These are phyloP conservation scores for Penicillium dipodomyicola DNA, from an alignment of 495 filamentous ascomycete species.

Conservation along the genomic window DNA sequence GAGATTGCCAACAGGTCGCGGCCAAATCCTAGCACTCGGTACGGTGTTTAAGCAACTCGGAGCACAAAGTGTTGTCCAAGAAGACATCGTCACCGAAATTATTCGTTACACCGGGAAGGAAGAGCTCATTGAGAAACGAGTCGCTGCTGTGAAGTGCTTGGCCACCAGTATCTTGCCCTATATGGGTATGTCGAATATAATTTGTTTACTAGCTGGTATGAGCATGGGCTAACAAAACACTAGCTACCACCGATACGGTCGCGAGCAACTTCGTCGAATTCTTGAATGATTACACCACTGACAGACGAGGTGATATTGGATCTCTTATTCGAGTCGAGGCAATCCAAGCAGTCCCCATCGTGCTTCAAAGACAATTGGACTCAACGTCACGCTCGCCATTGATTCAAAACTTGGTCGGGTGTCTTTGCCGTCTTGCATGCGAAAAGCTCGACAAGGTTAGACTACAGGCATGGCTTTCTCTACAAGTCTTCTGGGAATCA, in stretches of 20 bases:
- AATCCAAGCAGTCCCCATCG: conserved; percentile 55
- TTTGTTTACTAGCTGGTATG: background rate
- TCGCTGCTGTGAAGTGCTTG: conserved; percentile 60
- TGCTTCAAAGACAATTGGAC: conserved; percentile 26
- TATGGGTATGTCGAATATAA: conserved; percentile 30
- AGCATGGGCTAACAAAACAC: conserved; percentile 14
- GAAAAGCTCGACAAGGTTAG: conserved; percentile 91
- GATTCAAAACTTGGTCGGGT: conserved; percentile 34
- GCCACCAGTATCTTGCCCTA: conserved; percentile 46
- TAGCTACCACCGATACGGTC: conserved; percentile 30
- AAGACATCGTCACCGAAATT: conserved; percentile 33
- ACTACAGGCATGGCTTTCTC: conserved; percentile 56
- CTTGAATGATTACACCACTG: conserved; percentile 86
- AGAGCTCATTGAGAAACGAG: conserved; percentile 56
- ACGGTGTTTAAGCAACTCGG: conserved; percentile 38
- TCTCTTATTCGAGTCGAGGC: conserved; percentile 78
- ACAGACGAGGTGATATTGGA: conserved; percentile 82
- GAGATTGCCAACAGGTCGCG: conserved; percentile 42
- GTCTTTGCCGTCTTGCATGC: conserved; percentile 66
- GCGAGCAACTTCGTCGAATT: conserved; percentile 42
- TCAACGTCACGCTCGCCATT: conserved; percentile 16
- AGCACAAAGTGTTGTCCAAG: conserved; percentile 19
- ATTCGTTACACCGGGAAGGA: conserved; percentile 39
- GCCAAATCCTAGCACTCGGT: conserved; percentile 45
- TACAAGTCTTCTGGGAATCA: conserved; percentile 43